Evolutionary conservation across 768 basidiomycete species (phyloP), one percentile per base, ranked within the genome.

Genomic region (Auriculariales sp.): DNA sequence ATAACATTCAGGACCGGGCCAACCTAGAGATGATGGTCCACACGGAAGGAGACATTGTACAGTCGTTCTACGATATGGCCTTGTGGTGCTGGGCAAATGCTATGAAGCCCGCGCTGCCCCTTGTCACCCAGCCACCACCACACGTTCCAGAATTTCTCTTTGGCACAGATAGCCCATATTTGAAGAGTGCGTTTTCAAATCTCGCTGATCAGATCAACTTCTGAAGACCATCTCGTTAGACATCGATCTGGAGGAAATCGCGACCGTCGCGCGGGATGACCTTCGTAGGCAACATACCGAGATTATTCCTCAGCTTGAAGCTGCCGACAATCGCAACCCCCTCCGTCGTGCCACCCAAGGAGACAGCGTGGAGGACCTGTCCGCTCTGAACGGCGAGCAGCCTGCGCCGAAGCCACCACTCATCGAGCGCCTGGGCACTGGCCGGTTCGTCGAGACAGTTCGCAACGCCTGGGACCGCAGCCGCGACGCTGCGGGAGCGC

Each of bases 11-110:
- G 62, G 73, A 77, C 54, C 68, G 71, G 17, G 64, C 68, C 5
- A 71, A 73, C 55, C 54, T 71, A 52, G 71, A 77, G 61, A 74
- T 82, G 72, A 81, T 81, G 79, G 61, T 73, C 3, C 69, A 71
- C 63, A 68, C 83, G 35, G 82, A 84, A 57, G 82, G 82, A 0
- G 76, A 78, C 0, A 71, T 85, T 48, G 82, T 84, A 51, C 72
- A 83, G 50, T 68, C 75, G 3, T 68, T 84, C 54, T 83, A 82
- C 62, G 83, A 84, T 61, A 75, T 74, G 62, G 76, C 77, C 12
- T 71, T 84, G 46, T 67, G 81, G 49, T 74, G 74, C 39, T 83
- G 78, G 78, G 68, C 64, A 54, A 70, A 72, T 36, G 59, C 64
- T 25, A 64, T 78, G 56, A 53, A 66, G 30, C 74, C 77, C 10